Base-by-base conservation (phyloP, 2,329 filamentous ascomycete genomes). In the Sporothrix humicola region DNA sequence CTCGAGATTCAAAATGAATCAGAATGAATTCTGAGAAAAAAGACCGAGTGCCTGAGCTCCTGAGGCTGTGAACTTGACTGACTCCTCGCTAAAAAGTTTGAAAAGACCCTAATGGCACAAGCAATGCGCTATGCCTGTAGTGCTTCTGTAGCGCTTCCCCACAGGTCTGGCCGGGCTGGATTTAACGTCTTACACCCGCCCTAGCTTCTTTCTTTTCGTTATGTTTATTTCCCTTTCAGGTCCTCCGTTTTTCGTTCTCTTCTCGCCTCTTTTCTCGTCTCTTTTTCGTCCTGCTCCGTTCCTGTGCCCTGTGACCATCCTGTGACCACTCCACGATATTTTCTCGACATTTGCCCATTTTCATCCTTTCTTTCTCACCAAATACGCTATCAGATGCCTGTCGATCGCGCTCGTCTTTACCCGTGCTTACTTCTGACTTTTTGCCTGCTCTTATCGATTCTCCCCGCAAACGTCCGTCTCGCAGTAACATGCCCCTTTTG, bases 351-450 rank as follows among this genome's bases (percentile, higher is more conserved):
- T 37, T 13, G 10, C 56, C 10, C 56, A 31, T 23, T 26, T 37
- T 42, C 31, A 37, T 23, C 52, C 52, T 20, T 2, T 42, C 37
- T 63, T 46, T n/a, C 17, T 23, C 63, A 31, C 20, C 20, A 10
- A n/a, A 17, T 13, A 59, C 56, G 56, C 56, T 12, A 56, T 26
- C 52, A 56, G 52, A 37, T 37, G 31, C 23, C 23, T 26, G 10
- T 59, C 56, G 56, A 59, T 59, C 26, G 58, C 58, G n/a, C 61
- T 65, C 61, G 42, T 20, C 44, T 50, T 50, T 66, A 17, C 61
- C 44, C 23, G n/a, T 31, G 20, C 44, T 50, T 66, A 26, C 44
- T 66, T 46, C 4, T 6, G 15, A 10, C 5, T 61, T 37, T 46
- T 23, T 7, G 31, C 2, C 7, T 37, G 31, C 7, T 37, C 4